Conservation (phyloP, 2,329 filamentous ascomycete genomes). For the Talaromyces amestolkiae region DNA sequence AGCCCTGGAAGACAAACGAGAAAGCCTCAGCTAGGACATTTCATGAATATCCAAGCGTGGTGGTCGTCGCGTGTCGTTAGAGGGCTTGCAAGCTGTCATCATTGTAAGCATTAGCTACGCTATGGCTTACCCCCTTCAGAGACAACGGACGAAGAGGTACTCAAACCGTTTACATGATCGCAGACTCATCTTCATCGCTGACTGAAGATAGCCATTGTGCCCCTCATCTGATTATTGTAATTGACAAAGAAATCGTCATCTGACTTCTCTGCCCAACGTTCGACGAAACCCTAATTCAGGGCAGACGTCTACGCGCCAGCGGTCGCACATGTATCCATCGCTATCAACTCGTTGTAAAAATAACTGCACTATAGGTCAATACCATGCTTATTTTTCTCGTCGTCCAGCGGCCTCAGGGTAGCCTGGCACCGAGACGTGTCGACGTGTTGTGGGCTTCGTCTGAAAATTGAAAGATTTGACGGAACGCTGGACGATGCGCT, state of each 20-base stretch:
- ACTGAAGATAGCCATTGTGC: no score
- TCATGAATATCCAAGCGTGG: neutral
- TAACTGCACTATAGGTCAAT: neutral
- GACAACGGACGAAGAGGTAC: neutral
- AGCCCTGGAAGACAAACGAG: no score
- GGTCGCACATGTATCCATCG: neutral
- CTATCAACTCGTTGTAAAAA: no score
- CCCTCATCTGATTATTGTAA: no score
- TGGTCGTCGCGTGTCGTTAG: neutral
- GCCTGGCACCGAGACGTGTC: neutral
- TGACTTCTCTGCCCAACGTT: neutral
- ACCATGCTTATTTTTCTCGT: neutral
- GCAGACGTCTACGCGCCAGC: neutral
- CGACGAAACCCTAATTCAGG: slow-evolving; percentile 5
- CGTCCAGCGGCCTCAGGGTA: neutral
- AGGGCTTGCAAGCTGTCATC: neutral
- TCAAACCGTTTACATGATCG: neutral
- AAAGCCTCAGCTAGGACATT: neutral
- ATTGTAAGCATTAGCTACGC: neutral
- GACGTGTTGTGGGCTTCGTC: slow-evolving; percentile 1
- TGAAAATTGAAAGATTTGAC: neutral
- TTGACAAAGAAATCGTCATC: neutral
- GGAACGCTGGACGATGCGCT: neutral
- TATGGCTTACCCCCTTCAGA: neutral
- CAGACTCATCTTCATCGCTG: neutral